Conservation (phyloP, 371 early-diverging fungal species). For the Phascolomyces articulosus region DNA sequence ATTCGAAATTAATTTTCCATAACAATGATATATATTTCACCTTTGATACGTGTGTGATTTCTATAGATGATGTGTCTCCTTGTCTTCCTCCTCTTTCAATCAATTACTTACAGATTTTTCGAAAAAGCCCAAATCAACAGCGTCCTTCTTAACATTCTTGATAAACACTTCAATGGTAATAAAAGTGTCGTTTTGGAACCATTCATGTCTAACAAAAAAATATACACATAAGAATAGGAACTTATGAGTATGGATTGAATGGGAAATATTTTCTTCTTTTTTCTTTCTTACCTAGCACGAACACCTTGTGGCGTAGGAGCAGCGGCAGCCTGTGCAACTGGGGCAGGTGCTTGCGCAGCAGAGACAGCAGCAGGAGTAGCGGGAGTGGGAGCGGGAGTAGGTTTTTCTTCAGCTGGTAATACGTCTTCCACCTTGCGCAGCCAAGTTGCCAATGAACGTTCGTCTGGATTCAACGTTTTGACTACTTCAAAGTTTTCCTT, state of each 20-base stretch:
- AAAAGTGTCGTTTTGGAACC: constrained; percentile 93
- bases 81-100: too few relatives aligned
- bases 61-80: too few relatives aligned
- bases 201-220: constrained; percentile 77
- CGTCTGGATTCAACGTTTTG: constrained; percentile 53
- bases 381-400: constrained; percentile 12
- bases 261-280: too few relatives aligned
- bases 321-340: neutral
- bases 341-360: neutral
- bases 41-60: too few relatives aligned
- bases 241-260: too few relatives aligned
- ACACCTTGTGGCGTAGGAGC: constrained; percentile 15
- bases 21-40: too few relatives aligned
- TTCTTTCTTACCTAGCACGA: constrained; percentile 15
- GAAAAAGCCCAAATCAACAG: constrained; percentile 70
- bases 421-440: constrained; percentile 56
- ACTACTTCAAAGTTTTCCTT: constrained; percentile 55
- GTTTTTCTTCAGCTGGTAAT: constrained; percentile 13
- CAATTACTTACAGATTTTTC: constrained; percentile 56
- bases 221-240: too few relatives aligned
- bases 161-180: constrained; percentile 89
- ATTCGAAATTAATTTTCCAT: too few relatives aligned
- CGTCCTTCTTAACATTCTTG: constrained; percentile 77
- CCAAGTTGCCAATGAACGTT: constrained; percentile 61
- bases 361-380: neutral